phyloP scores from a whole-genome alignment of 2,329 filamentous ascomycete genomes.

The Diatrype stigma region DNA sequence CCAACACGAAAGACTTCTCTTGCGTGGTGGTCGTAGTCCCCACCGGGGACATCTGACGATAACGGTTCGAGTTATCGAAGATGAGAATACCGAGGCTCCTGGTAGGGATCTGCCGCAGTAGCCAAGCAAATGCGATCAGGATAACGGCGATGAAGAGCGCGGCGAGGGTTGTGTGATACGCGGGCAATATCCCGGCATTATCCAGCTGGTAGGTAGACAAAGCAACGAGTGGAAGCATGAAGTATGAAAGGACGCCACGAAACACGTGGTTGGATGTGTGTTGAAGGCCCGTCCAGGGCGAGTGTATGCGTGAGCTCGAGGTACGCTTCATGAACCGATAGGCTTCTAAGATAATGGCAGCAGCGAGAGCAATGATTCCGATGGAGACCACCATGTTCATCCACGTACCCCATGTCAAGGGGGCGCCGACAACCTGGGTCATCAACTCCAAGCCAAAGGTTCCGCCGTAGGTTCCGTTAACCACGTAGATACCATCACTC shows the following conservation, averaged over 20 bases:
- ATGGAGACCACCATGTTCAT: slow-evolving; percentile 62
- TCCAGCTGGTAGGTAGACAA: slow-evolving; percentile 13
- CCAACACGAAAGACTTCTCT: slow-evolving; percentile 9
- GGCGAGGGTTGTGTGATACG: slow-evolving; percentile 7
- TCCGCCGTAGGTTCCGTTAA: slow-evolving; percentile 58
- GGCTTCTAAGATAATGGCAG: slow-evolving; percentile 1
- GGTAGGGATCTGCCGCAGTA: slow-evolving; percentile 7
- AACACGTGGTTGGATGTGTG: slow-evolving; percentile 4
- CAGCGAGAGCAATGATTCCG: slow-evolving; percentile 2
- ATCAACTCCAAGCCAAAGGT: slow-evolving; percentile 58
- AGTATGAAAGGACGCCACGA: slow-evolving; percentile 11
- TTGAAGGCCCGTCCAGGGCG: slow-evolving; percentile 1
- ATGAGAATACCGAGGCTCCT: slow-evolving; percentile 9
- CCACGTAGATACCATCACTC: slow-evolving; percentile 57
- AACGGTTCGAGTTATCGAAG: slow-evolving; percentile 6
- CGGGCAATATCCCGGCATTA: slow-evolving; percentile 6
- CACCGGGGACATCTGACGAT: slow-evolving; percentile 4
- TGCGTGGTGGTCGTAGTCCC: slow-evolving; percentile 1
- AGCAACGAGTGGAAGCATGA: slow-evolving; percentile 12
- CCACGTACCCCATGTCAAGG: slow-evolving; percentile 61
- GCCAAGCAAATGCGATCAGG: slow-evolving; percentile 7
- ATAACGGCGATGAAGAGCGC: slow-evolving; percentile 4
- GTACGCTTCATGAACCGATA: slow-evolving; percentile 2
- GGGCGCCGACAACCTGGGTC: slow-evolving; percentile 64
- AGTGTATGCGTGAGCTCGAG: not conserved